Evolutionary conservation across 805 yeast species (phyloP).

Genomic region (Nakazawaea laoshanensis): DNA sequence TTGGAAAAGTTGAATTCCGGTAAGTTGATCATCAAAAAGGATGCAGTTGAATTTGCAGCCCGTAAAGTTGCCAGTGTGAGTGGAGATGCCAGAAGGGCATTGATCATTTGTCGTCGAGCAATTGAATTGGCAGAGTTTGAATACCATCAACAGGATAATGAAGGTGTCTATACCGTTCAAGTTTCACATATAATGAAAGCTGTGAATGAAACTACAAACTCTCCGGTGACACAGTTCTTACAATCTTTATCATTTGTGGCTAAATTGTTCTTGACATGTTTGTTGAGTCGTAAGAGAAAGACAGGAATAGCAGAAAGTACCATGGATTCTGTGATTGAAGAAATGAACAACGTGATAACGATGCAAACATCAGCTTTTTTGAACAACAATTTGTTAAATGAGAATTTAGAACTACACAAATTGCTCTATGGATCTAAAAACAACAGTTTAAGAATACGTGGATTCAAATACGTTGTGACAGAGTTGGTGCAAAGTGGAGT

Average conservation of each 20-base stretch:
- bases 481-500: conserved; percentile 79
- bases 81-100: conserved; percentile 94
- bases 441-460: conserved; percentile 35
- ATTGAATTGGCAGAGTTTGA: conserved; percentile 78
- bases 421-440: conserved; percentile 17
- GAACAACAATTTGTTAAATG: conserved; percentile 15
- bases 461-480: conserved; percentile 50
- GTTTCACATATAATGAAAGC: conserved; percentile 75
- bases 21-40: conserved; percentile 43
- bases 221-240: conserved; percentile 61
- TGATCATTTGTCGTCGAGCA: conserved; percentile 82
- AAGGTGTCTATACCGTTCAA: conserved; percentile 42
- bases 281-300: conserved; percentile 55
- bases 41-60: conserved; percentile 87
- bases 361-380: conserved; percentile 10
- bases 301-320: conserved; percentile 64
- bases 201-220: conserved; percentile 65
- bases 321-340: conserved; percentile 74
- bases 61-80: conserved; percentile 93
- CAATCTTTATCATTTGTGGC: conserved; percentile 54
- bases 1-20: conserved; percentile 26
- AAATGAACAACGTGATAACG: conserved; percentile 32
- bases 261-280: conserved; percentile 64
- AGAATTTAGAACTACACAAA: conserved; percentile 16
- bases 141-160: conserved; percentile 21